phyloP scores from a whole-genome alignment of 768 basidiomycete genomes.

The Cystofilobasidium capitatum region DNA sequence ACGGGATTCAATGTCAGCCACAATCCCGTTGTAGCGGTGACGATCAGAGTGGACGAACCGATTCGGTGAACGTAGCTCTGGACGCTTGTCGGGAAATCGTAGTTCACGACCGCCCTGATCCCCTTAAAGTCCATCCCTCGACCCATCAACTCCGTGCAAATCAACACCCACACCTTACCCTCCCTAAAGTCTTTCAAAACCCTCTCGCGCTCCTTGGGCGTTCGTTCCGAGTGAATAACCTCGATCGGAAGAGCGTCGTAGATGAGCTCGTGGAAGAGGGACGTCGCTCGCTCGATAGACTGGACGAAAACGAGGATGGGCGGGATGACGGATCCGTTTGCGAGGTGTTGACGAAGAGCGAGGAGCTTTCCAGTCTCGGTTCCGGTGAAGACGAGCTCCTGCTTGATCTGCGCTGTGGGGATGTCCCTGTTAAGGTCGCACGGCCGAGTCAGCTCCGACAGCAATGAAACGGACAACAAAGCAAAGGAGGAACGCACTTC shows the following conservation, averaged over 20 bases:
- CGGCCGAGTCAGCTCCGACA: not conserved
- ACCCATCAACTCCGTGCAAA: constrained; percentile 95
- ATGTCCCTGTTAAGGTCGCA: constrained; percentile 57
- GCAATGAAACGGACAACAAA: not conserved
- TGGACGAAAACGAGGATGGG: constrained; percentile 91
- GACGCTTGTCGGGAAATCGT: constrained; percentile 75
- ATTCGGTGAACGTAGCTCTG: constrained; percentile 96
- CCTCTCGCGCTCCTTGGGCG: constrained; percentile 75
- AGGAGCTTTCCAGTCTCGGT: constrained; percentile 91
- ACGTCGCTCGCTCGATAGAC: constrained; percentile 50
- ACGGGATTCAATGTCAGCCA: no score
- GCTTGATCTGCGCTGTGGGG: constrained; percentile 78
- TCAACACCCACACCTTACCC: constrained; percentile 88
- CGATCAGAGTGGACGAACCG: constrained; percentile 44
- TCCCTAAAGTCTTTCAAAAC: constrained; percentile 71
- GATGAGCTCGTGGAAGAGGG: constrained; percentile 70
- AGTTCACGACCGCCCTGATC: constrained; percentile 81
- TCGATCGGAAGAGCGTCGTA: constrained; percentile 71
- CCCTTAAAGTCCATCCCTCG: constrained; percentile 98
- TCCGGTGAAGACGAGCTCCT: constrained; percentile 81
- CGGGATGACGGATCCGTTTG: constrained; percentile 62
- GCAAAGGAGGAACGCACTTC: constrained; percentile 53
- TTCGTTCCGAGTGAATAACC: constrained; percentile 82
- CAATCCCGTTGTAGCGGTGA: no score
- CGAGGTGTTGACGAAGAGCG: constrained; percentile 68